Evolutionary conservation across 164 flowering plant species (phyloP).

Genomic region (Dillenia suffruticosa): DNA sequence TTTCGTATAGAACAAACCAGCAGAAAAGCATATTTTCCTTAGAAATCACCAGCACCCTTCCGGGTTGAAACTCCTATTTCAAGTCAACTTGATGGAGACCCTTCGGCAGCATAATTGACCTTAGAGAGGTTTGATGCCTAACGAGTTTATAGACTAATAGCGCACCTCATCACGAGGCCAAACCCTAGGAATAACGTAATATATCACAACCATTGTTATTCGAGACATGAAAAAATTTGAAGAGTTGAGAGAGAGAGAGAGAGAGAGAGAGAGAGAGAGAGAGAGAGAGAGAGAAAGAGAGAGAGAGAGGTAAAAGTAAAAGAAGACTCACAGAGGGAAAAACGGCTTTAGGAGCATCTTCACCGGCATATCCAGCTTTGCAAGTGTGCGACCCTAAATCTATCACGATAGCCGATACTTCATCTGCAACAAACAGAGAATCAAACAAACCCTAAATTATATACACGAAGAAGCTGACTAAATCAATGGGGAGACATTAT

Average conservation of each 20-base stretch:
- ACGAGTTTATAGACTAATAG: no score
- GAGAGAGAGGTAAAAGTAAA: not conserved
- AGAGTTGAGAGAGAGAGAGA: no score
- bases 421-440: constrained; percentile 41
- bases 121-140: no score
- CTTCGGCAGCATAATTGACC: no score
- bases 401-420: constrained; percentile 91
- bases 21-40: no score
- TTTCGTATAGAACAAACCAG: no score
- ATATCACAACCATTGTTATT: not conserved
- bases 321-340: constrained; percentile 80
- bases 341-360: constrained; percentile 99
- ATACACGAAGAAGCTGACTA: not conserved
- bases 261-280: no score
- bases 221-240: no score
- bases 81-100: no score
- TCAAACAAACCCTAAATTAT: not conserved
- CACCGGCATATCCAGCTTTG: constrained; percentile 99
- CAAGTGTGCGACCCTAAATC: constrained; percentile 97
- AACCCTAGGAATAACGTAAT: not conserved
- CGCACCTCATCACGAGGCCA: not conserved
- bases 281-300: no score
- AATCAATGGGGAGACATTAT: not conserved
- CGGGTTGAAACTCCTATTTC: no score
- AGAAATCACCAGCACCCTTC: no score